Base-by-base conservation (phyloP, 768 basidiomycete genomes). In the Rhodotorula babjevae region DNA sequence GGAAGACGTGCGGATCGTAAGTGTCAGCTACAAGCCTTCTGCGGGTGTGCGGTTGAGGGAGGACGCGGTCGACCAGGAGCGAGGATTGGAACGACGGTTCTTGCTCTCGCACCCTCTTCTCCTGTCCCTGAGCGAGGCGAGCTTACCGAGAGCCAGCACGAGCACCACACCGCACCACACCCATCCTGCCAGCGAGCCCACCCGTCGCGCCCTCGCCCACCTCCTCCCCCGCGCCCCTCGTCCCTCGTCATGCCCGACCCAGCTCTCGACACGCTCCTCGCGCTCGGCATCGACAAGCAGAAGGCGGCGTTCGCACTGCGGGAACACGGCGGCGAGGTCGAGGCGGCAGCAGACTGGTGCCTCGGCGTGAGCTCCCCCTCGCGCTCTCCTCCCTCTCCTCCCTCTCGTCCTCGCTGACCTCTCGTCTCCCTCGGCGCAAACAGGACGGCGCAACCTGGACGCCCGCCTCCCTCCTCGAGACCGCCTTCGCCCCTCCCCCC, bases 381-480 rank as follows among this genome's bases (percentile, higher is more conserved):
- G n/a, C n/a, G n/a, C 31, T 40, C 42, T 18, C 36, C 42, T 52
- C 23, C 27, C n/a, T 18, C 29, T 25, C 27, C 27, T 16, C 36
- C 21, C 3, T 1, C 9, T 2, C 14, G 10, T 7, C 6, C 31
- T 16, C 21, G 57, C 58, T 59, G 21, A 36, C 65, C 44, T 18
- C 33, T n/a, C 47, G 47, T 47, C 29, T 33, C 15, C 6, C 11
- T 33, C 7, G 33, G 19, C 18, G 5, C 23, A 2, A 3, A 21
- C 64, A 69, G 73, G 68, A 74, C 52, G 73, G 73, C 31, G 68
- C 68, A 10, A 42, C 44, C 19, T 74, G 73, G 73, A 74, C 68
- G 2, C 73, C 73, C 2, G 36, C 60, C 21, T 49, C 59, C 7
- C 65, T 74, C 0, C 55, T 74, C 8, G 11, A 65, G 65, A 31